A percentile compares a stretch with the other conserved stretches of the same genome.
These are phyloP conservation scores for Ceratobasidium sp. DNA, from an alignment of 1,284 basidiomycete species.

Conservation along the genomic window DNA sequence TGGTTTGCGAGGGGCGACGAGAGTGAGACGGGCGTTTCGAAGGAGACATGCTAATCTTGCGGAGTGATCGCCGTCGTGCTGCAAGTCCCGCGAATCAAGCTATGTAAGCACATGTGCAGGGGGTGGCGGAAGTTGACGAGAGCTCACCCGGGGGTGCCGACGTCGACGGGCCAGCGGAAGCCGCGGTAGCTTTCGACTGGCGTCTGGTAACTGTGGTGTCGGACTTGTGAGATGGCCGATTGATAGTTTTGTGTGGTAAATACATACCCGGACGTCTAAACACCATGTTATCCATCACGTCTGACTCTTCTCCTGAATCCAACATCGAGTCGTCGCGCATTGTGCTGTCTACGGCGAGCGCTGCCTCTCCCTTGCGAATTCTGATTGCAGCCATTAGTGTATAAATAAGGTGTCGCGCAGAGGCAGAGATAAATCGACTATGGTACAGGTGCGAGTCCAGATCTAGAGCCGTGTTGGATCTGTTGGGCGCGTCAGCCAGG, in stretches of 20 bases:
- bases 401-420: conserved; percentile 8
- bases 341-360: neutral
- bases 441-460: conserved; percentile 13
- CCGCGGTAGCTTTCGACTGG: neutral
- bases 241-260: neutral
- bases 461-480: conserved; percentile 34
- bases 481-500: neutral
- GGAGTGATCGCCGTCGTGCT: conserved; percentile 16
- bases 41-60: conserved; percentile 11
- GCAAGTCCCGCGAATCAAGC: neutral
- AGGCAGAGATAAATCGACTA: neutral
- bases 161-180: neutral
- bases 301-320: conserved; percentile 31
- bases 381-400: conserved; percentile 1
- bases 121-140: neutral
- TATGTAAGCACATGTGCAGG: conserved; percentile 2
- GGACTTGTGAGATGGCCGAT: neutral
- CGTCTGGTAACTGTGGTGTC: conserved; percentile 15
- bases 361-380: neutral
- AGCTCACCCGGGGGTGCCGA: conserved; percentile 1
- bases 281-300: conserved; percentile 37
- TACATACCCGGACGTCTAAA: conserved; percentile 28
- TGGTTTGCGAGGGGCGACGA: conserved; percentile 12
- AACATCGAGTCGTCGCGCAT: conserved; percentile 16
- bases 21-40: neutral